Evolutionary conservation across 495 filamentous ascomycete genomes (phyloP).

Genomic region (Cudoniella acicularis): DNA sequence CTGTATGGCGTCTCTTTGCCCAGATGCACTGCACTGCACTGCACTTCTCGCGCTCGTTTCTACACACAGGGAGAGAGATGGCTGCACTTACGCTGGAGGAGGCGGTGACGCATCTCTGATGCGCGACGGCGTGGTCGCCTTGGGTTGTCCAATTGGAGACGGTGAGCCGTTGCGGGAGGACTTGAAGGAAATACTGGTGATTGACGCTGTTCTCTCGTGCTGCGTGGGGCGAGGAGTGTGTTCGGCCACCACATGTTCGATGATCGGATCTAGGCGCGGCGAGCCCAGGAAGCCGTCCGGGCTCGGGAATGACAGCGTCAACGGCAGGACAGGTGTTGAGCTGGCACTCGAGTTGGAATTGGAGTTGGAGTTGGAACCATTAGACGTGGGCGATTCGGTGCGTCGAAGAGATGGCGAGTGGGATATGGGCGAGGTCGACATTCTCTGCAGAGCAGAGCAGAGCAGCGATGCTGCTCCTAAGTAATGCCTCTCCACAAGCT

Average conservation of each 20-base stretch:
- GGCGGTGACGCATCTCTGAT: slow-evolving; percentile 22
- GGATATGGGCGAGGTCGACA: background rate
- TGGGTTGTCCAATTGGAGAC: background rate
- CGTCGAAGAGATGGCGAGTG: background rate
- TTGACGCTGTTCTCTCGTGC: slow-evolving; percentile 1
- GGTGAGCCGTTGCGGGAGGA: slow-evolving; percentile 1
- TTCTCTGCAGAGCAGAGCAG: background rate
- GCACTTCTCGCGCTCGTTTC: too few relatives aligned
- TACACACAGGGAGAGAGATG: too few relatives aligned
- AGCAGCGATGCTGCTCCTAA: background rate
- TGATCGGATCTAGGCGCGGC: slow-evolving; percentile 19
- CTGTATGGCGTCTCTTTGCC: too few relatives aligned
- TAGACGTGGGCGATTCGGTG: background rate
- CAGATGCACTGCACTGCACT: too few relatives aligned
- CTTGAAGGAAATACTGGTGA: slow-evolving; percentile 21
- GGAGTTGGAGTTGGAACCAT: slow-evolving; percentile 1
- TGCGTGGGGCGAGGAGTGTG: slow-evolving; percentile 8
- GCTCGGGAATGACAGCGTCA: slow-evolving; percentile 1
- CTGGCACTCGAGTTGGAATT: background rate
- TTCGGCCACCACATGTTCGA: slow-evolving; percentile 24
- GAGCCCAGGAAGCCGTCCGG: slow-evolving; percentile 5
- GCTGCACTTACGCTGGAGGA: slow-evolving; percentile 22
- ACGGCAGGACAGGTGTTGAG: slow-evolving; percentile 2
- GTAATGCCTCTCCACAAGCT: slow-evolving; percentile 3
- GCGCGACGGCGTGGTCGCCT: slow-evolving; percentile 11